phyloP scores from a whole-genome alignment of 805 yeast species.

The Barnettozyma sucrosica region DNA sequence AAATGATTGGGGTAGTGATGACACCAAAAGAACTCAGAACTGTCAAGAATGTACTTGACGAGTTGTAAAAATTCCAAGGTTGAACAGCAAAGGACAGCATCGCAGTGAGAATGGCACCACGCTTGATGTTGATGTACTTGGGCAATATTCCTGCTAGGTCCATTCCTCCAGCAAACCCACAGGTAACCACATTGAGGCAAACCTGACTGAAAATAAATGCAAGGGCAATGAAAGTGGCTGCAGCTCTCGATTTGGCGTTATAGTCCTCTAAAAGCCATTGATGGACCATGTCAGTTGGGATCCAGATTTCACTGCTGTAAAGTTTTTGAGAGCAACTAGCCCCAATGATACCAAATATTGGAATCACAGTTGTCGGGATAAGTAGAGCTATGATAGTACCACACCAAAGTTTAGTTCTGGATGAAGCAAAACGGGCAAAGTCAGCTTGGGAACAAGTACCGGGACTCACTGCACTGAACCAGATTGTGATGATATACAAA shows the following conservation, averaged over 20 bases:
- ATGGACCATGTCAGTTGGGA: constrained; percentile 29
- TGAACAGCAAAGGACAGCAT: constrained; percentile 30
- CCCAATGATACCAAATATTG: constrained; percentile 38
- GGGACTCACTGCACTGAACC: constrained; percentile 30
- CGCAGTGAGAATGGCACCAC: constrained; percentile 32
- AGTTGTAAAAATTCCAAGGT: constrained; percentile 34
- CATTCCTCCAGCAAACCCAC: constrained; percentile 31
- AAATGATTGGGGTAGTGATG: constrained; percentile 31
- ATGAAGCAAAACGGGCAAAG: constrained; percentile 30
- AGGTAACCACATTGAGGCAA: constrained; percentile 29
- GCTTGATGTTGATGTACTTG: constrained; percentile 27
- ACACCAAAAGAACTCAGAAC: constrained; percentile 34
- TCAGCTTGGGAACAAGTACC: constrained; percentile 33
- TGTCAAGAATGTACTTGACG: constrained; percentile 27
- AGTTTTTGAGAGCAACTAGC: constrained; percentile 33
- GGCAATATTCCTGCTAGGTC: constrained; percentile 24
- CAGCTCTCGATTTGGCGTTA: constrained; percentile 31
- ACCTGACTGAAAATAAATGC: constrained; percentile 28
- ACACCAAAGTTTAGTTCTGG: constrained; percentile 20
- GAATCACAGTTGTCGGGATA: constrained; percentile 36
- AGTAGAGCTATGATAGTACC: constrained; percentile 26
- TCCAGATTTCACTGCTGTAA: constrained; percentile 33
- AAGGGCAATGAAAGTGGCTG: constrained; percentile 31
- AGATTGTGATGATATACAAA: constrained; percentile 28
- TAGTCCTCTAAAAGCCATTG: constrained; percentile 29